Base-by-base conservation (phyloP, 768 basidiomycete genomes). In the Leccinum aurantiacum region DNA sequence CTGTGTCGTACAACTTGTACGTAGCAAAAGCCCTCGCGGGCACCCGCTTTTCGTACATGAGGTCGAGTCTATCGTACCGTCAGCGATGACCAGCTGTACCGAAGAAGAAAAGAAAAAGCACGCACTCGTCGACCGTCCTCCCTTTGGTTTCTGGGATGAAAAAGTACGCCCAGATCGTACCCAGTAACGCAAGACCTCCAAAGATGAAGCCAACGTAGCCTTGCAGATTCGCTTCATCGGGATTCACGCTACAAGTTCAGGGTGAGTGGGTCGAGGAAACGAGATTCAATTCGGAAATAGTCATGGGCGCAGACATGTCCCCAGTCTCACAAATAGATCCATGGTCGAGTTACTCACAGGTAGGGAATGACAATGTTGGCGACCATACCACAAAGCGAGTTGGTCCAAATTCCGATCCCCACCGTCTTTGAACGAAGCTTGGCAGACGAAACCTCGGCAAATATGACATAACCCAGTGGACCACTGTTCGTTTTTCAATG, bases 391-490 rank as follows among this genome's bases (percentile, higher is more conserved):
- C 62, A 71, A 3, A 73, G 59, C 27, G 69, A 69, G 38, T 67
- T 71, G 31, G 63, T 64, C 62, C 60, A 67, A 6, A 71, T 65
- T 1, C 71, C 65, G 6, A 69, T 62, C 1, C 71, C 64, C n/a
- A 71, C 65, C 31, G 69, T 73, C 59, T 69, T 71, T 15, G 70
- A 73, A 31, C 71, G 67, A 13, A 73, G 61, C 56, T 71, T 71
- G 35, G 70, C 64, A 14, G 71, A 71, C 14, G 71, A 71, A 31
- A 71, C 61, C 46, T 71, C 71, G 2, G 67, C 63, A 55, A 69
- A 73, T 48, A 69, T 67, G 56, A 71, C 69, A 24, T 64, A 73
- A 24, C 59, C 69, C 6, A 73, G 44, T 13, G 70, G 70, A 1
- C 71, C 71, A 7, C 70, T 71, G 59, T 53, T 59, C 37, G 31